Evolutionary conservation across 2,329 filamentous ascomycete genomes (phyloP).

Genomic region (Microdochium nivale): DNA sequence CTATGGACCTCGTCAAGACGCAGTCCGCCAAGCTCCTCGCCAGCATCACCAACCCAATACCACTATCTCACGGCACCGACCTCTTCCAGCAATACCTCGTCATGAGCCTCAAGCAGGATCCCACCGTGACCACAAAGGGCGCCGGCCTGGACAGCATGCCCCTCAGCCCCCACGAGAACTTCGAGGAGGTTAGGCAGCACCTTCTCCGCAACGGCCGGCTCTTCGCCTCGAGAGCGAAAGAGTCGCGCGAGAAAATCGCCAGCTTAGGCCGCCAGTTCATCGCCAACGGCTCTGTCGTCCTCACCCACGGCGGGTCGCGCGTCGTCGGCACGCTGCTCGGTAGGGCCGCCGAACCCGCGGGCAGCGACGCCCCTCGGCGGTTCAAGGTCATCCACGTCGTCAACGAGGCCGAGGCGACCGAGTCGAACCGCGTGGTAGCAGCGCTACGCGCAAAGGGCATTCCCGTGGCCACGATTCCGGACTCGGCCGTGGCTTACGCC

Average conservation of each 20-base stretch:
- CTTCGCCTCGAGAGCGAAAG: constrained; percentile 82
- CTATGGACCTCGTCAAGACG: constrained; percentile 72
- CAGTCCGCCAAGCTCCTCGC: constrained; percentile 72
- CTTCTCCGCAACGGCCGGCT: constrained; percentile 77
- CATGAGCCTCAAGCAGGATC: constrained; percentile 55
- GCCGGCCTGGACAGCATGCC: constrained; percentile 15
- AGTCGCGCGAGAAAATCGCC: constrained; percentile 75
- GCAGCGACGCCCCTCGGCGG: constrained; percentile 41
- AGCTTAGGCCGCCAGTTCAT: constrained; percentile 71
- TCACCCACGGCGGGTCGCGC: constrained; percentile 83
- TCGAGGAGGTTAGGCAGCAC: constrained; percentile 75
- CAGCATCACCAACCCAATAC: constrained; percentile 79
- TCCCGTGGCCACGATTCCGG: constrained; percentile 72
- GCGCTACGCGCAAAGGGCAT: constrained; percentile 66
- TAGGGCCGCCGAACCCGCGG: constrained; percentile 59
- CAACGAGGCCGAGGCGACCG: constrained; percentile 43
- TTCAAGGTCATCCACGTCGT: constrained; percentile 81
- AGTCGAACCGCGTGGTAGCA: constrained; percentile 63
- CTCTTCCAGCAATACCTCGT: constrained; percentile 93
- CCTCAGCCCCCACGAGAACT: constrained; percentile 43
- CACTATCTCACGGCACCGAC: constrained; percentile 86
- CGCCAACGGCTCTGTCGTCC: constrained; percentile 67
- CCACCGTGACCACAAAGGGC: constrained; percentile 18
- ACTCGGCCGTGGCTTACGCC: constrained; percentile 70
- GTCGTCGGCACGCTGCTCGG: constrained; percentile 72